A percentile compares a stretch with the other conserved stretches of the same genome.
Evolutionary conservation across 2,329 filamentous ascomycete genomes (phyloP).

Genomic region (Fusarium circinatum): DNA sequence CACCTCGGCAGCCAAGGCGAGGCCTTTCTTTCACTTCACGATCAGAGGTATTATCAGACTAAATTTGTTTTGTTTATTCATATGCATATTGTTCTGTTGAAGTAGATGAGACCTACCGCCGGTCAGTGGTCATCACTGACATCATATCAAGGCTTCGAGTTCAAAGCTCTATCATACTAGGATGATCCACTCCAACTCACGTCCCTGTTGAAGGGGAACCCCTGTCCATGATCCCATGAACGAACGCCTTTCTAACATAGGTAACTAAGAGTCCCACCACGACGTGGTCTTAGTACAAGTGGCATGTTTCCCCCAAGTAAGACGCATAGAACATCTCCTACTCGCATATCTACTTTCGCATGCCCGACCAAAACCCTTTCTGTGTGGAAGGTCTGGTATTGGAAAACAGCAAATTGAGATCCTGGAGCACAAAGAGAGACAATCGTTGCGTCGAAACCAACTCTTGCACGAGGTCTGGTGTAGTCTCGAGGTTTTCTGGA

Average conservation of each 20-base stretch:
- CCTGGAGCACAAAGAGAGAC: not conserved
- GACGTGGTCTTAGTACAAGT: not conserved
- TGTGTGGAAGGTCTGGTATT: not conserved
- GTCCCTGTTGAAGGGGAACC: not conserved
- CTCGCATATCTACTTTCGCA: not conserved
- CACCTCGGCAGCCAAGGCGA: too few species aligned
- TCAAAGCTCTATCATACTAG: conserved; percentile 34
- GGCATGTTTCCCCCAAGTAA: not conserved
- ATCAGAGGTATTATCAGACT: too few species aligned
- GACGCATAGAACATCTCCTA: not conserved
- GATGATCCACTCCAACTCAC: not conserved
- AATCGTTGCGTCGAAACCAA: not conserved
- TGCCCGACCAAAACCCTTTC: not conserved
- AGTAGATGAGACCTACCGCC: too few species aligned
- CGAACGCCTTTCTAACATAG: not conserved
- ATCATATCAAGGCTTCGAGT: not conserved
- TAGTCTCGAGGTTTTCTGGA: not conserved
- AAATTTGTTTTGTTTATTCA: too few species aligned
- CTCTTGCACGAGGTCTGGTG: not conserved
- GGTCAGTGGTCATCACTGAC: not conserved
- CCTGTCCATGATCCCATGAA: not conserved
- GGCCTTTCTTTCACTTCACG: not conserved
- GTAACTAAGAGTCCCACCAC: not conserved
- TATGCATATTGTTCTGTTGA: not conserved
- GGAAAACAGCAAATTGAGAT: not conserved